Conservation (phyloP, 768 basidiomycete genomes). For the Imleria badia region DNA sequence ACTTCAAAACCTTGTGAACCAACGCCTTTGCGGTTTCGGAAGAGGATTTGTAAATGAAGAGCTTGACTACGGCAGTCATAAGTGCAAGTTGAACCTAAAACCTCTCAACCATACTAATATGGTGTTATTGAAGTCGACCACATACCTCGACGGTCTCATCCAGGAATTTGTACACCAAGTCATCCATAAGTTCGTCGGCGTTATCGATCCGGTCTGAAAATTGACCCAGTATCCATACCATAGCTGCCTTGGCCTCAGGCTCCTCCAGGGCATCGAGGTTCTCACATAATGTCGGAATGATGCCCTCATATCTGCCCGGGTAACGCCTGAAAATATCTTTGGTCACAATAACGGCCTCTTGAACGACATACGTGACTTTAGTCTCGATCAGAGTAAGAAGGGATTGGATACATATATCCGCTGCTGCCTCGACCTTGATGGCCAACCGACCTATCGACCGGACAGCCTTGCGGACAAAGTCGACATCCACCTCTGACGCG, state of each 20-base stretch:
- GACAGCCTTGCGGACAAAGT: constrained; percentile 97
- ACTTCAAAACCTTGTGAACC: constrained; percentile 93
- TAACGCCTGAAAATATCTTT: constrained; percentile 98
- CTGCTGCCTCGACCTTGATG: constrained; percentile 90
- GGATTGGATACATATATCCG: constrained; percentile 87
- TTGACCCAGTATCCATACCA: constrained; percentile 98
- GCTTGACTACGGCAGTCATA: constrained; percentile 91
- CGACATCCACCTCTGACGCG: constrained; percentile 96
- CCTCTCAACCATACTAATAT: neutral
- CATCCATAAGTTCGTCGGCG: constrained; percentile 92
- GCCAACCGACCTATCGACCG: constrained; percentile 97
- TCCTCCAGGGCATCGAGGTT: constrained; percentile 92
- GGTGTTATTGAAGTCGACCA: constrained; percentile 1
- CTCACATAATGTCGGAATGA: constrained; percentile 91
- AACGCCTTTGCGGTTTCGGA: constrained; percentile 85
- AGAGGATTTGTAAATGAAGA: constrained; percentile 87
- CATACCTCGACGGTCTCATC: constrained; percentile 92
- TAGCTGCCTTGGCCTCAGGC: constrained; percentile 94
- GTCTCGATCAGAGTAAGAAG: constrained; percentile 87
- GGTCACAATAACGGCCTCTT: constrained; percentile 96
- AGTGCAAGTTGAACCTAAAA: constrained; percentile 90
- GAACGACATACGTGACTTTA: constrained; percentile 94
- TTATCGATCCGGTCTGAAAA: constrained; percentile 96
- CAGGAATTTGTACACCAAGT: constrained; percentile 81
- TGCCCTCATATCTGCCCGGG: constrained; percentile 94